Evolutionary conservation across 352 stramenopile species (phyloP).

Genomic region (Nothophytophthora sp.): DNA sequence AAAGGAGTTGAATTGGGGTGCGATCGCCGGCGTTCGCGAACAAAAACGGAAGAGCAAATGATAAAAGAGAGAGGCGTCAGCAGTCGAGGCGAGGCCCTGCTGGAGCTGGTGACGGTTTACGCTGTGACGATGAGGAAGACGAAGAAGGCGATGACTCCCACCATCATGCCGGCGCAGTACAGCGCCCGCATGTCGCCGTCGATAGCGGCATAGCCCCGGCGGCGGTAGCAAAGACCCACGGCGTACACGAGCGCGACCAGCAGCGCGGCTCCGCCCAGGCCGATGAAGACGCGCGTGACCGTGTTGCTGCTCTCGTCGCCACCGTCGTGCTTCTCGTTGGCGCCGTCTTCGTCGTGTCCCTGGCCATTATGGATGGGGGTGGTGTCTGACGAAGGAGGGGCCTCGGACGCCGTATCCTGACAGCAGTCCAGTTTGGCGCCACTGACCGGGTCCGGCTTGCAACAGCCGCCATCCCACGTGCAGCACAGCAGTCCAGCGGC

Average conservation of each 20-base stretch:
- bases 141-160: conserved; percentile 68
- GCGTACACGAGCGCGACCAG: conserved; percentile 43
- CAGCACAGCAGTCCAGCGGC: conserved; percentile 38
- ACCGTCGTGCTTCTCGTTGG: conserved; percentile 19
- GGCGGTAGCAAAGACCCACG: conserved; percentile 58
- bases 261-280: conserved; percentile 37
- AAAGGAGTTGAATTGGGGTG: no score
- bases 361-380: conserved; percentile 18
- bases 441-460: conserved; percentile 28
- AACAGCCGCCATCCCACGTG: conserved; percentile 31
- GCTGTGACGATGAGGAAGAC: conserved; percentile 63
- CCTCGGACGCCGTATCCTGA: conserved; percentile 3
- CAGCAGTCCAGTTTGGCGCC: conserved; percentile 33
- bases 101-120: conserved; percentile 28
- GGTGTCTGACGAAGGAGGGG: conserved; percentile 4
- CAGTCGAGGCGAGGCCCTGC: background rate
- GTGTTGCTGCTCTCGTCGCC: conserved; percentile 4
- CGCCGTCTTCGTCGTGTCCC: conserved; percentile 9
- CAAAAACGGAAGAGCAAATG: no score
- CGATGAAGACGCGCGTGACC: conserved; percentile 38
- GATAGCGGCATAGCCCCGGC: conserved; percentile 66
- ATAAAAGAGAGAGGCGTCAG: background rate
- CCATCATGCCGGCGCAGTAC: conserved; percentile 60
- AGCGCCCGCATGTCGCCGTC: conserved; percentile 61
- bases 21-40: no score